phyloP scores from a whole-genome alignment of 371 early-diverging fungal genomes.

The Apophysomyces elegans region DNA sequence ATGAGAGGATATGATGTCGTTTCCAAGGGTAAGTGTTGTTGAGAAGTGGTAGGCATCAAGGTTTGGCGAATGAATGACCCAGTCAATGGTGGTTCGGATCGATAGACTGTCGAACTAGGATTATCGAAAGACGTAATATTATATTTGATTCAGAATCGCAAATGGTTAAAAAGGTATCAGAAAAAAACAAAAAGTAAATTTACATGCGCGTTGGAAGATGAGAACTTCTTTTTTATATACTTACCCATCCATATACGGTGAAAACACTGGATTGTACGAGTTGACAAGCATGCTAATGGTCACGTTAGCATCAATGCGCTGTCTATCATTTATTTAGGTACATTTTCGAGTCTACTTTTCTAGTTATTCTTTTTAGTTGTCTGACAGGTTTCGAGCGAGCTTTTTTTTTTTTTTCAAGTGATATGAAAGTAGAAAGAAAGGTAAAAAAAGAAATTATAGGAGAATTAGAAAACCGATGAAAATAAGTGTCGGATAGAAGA shows the following conservation, averaged over 20 bases:
- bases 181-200: not conserved
- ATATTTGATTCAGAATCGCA: too few relatives aligned
- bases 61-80: conserved; percentile 1
- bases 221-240: not conserved
- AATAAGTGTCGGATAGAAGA: not conserved
- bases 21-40: not conserved
- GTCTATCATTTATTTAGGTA: not conserved
- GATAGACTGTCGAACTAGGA: not conserved
- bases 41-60: not conserved
- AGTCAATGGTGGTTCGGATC: not conserved
- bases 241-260: conserved; percentile 10
- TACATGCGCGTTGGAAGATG: not conserved
- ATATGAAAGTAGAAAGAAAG: conserved; percentile 8
- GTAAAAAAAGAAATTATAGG: conserved; percentile 2
- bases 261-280: conserved; percentile 1
- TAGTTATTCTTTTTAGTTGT: not conserved
- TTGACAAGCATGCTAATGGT: conserved; percentile 9
- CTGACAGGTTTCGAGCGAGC: conserved; percentile 6
- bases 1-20: conserved; percentile 4
- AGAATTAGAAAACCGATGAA: conserved; percentile 4
- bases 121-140: too few relatives aligned
- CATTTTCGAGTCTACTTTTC: too few relatives aligned
- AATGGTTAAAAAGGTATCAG: too few relatives aligned
- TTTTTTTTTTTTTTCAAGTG: not conserved
- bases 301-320: conserved; percentile 11